Base-by-base conservation (phyloP, 2,329 filamentous ascomycete genomes). In the Aureobasidium sp. region DNA sequence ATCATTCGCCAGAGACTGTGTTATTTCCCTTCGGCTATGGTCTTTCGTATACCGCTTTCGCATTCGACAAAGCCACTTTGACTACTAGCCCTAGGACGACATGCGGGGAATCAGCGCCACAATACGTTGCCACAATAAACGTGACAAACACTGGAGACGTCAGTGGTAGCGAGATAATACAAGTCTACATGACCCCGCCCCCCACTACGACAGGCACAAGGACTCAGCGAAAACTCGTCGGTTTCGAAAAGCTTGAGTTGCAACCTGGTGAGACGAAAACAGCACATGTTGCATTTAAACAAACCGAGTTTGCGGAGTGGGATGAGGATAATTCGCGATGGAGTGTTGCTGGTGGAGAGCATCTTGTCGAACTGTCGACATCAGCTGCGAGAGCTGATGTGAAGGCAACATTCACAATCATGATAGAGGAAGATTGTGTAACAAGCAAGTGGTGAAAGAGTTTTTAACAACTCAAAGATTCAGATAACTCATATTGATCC, bases 1-100 rank as follows among this genome's bases (percentile, higher is more conserved):
- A 97, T 80, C 91, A 91, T 73, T 77, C 90, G 60, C 82, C 83
- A 55, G 89, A 94, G 67, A 83, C 83, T 10, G 93, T 93, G 0
- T 90, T 91, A 1, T 97, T 90, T 74, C 91, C 93, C 50, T 97
- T 97, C 71, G 94, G 94, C 0, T 93, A 90, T 66, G 94, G 94
- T 0, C 84, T 97, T 5, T 92, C 90, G 60, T 96, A 95, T 79
- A 93, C 93, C 0, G 86, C 79, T 1, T 96, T 94, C 16, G 23
- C 13, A n/a, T 8, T 20, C 42, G 23, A n/a, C 74, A 79, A 86
- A 15, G 42, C 13, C 8, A 15, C 18, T 45, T n/a, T 45, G 18
- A n/a, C 42, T 45, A 20, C 4, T 45, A 8, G 13, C 20, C 11
- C 42, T 20, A n/a, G 23, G 9, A n/a, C 42, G 42, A n/a, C 6